phyloP scores from a whole-genome alignment of 176 grass and related monocot species.

The Tillandsia leiboldiana region DNA sequence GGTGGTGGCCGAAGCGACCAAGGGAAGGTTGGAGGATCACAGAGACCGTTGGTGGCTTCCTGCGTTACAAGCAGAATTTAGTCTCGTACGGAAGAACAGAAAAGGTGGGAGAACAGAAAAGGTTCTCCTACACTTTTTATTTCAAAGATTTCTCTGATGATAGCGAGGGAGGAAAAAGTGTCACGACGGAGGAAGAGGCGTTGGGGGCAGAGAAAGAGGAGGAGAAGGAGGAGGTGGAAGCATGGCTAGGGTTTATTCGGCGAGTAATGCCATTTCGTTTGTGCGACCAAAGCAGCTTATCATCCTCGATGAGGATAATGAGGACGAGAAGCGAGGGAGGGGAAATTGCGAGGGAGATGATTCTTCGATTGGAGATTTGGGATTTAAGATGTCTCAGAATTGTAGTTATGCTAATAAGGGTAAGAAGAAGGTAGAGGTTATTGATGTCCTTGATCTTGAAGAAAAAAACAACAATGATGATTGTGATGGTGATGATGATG shows the following conservation, averaged over 20 bases:
- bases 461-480: constrained; percentile 7
- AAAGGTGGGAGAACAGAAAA: constrained; percentile 10
- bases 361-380: background rate
- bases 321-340: background rate
- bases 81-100: constrained; percentile 27
- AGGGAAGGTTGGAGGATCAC: constrained; percentile 7
- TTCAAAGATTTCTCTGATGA: constrained; percentile 65
- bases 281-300: background rate
- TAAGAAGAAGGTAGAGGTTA: background rate
- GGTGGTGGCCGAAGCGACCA: background rate
- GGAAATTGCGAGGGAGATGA: background rate
- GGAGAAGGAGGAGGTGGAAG: constrained; percentile 36
- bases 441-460: background rate
- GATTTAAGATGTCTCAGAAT: background rate
- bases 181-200: constrained; percentile 9
- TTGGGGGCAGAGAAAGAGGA: constrained; percentile 19
- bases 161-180: constrained; percentile 21
- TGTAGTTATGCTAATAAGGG: background rate
- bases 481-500: constrained; percentile 28
- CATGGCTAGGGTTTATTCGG: background rate
- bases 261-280: background rate
- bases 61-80: constrained; percentile 72
- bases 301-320: background rate
- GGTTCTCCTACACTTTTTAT: constrained; percentile 55
- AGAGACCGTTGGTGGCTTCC: constrained; percentile 25